Evolutionary conservation across 495 filamentous ascomycete species (phyloP).

Genomic region (Jackrogersella multiformis): DNA sequence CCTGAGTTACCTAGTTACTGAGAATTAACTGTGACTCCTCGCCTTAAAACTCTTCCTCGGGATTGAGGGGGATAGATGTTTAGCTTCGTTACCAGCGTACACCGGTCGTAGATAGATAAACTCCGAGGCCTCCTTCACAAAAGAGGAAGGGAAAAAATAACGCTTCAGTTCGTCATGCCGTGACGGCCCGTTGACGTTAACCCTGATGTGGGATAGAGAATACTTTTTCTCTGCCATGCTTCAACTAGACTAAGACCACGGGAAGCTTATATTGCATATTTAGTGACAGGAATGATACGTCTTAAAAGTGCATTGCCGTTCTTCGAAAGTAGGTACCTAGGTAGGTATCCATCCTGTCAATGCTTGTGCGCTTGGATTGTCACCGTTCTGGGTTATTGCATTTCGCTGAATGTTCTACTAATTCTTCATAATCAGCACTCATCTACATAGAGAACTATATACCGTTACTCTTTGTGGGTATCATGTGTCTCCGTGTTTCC

Average conservation of each 20-base stretch:
- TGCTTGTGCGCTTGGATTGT: too few relatives aligned
- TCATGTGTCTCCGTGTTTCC: not conserved
- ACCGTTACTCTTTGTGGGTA: not conserved
- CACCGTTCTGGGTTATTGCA: too few relatives aligned
- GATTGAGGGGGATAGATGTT: not conserved
- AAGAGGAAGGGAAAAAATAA: not conserved
- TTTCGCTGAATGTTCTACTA: too few relatives aligned
- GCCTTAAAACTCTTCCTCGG: not conserved
- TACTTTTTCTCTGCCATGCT: too few relatives aligned
- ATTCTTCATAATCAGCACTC: not conserved
- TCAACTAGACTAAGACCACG: too few relatives aligned
- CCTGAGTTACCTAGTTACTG: too few relatives aligned
- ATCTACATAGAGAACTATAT: not conserved
- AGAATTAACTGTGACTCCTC: not conserved
- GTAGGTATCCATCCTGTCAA: too few relatives aligned
- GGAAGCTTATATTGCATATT: too few relatives aligned
- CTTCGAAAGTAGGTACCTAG: too few relatives aligned
- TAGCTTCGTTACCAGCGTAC: not conserved
- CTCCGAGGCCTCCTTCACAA: not conserved
- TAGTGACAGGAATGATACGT: too few relatives aligned
- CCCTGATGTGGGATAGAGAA: not conserved
- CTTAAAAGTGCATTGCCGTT: too few relatives aligned
- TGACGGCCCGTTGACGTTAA: slow-evolving; percentile 26
- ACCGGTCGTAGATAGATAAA: not conserved
- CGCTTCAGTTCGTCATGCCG: not conserved